Conservation (phyloP, 805 yeast genomes). For the Blastobotrys muscicola region DNA sequence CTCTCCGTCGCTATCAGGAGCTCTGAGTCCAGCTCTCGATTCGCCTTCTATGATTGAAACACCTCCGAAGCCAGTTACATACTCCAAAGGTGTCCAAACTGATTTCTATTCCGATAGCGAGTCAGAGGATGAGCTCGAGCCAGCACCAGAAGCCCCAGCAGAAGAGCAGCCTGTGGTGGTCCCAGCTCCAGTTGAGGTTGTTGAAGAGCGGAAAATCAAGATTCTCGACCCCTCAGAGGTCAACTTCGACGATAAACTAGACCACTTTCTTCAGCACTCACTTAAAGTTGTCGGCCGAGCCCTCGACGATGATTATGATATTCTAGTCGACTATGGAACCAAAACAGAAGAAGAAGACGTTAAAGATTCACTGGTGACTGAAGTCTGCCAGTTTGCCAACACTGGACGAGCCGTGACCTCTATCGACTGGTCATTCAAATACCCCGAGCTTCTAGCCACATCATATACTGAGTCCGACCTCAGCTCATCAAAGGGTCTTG, state of each 20-base stretch:
- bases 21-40: no score
- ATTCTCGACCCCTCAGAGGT: background rate
- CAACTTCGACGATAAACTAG: constrained; percentile 4
- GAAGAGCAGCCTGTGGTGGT: background rate
- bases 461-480: constrained; percentile 23
- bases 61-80: constrained; percentile 7
- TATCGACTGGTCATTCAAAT: constrained; percentile 30
- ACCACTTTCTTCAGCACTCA: constrained; percentile 21
- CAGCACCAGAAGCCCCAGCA: background rate
- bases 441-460: constrained; percentile 28
- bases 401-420: constrained; percentile 24
- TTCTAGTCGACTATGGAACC: constrained; percentile 23
- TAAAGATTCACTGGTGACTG: constrained; percentile 1
- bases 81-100: constrained; percentile 24
- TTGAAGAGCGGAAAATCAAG: background rate
- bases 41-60: no score
- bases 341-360: constrained; percentile 5
- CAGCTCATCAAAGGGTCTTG: constrained; percentile 23
- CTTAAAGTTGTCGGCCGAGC: constrained; percentile 27
- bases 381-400: constrained; percentile 13
- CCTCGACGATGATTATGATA: constrained; percentile 23
- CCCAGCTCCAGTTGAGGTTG: background rate
- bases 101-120: background rate
- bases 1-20: no score
- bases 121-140: constrained; percentile 5